Conservation (phyloP, 257 asterid species). For the Fraxinus quadrangulata region DNA sequence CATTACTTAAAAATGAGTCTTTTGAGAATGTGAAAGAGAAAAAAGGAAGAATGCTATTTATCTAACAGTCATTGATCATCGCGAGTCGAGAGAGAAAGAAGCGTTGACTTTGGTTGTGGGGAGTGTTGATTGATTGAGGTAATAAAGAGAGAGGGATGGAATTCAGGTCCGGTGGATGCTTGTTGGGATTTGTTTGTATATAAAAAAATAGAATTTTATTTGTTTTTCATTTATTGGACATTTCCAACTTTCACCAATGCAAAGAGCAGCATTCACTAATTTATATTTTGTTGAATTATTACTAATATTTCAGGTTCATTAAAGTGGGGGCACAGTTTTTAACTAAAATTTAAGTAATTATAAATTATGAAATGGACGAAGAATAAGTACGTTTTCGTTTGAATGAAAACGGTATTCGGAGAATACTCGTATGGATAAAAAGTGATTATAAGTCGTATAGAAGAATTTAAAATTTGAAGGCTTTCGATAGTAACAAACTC, state of each 20-base stretch:
- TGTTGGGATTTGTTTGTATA: slow-evolving; percentile 24
- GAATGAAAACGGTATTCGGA: too few species aligned
- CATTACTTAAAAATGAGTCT: slow-evolving; percentile 25
- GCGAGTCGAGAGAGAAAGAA: slow-evolving; percentile 14
- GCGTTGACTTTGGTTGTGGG: slow-evolving; percentile 58
- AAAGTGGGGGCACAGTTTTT: too few species aligned
- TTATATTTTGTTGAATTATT: too few species aligned
- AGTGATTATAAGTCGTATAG: too few species aligned
- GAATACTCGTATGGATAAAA: too few species aligned
- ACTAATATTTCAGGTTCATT: too few species aligned
- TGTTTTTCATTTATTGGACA: neutral
- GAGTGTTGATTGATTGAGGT: slow-evolving; percentile 54
- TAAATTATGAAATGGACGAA: too few species aligned
- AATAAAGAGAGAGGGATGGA: slow-evolving; percentile 46
- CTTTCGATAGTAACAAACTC: neutral
- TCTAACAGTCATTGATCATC: too few species aligned
- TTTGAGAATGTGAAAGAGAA: slow-evolving; percentile 4
- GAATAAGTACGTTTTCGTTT: too few species aligned
- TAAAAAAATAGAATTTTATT: slow-evolving; percentile 2
- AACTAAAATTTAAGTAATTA: too few species aligned
- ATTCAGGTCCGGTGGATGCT: slow-evolving; percentile 36
- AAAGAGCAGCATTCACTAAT: neutral
- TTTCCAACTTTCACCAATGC: neutral
- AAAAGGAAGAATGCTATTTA: slow-evolving; percentile 6
- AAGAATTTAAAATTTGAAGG: too few species aligned